Conservation (phyloP, 1,284 basidiomycete species). For the Sanguinoderma infundibulare region DNA sequence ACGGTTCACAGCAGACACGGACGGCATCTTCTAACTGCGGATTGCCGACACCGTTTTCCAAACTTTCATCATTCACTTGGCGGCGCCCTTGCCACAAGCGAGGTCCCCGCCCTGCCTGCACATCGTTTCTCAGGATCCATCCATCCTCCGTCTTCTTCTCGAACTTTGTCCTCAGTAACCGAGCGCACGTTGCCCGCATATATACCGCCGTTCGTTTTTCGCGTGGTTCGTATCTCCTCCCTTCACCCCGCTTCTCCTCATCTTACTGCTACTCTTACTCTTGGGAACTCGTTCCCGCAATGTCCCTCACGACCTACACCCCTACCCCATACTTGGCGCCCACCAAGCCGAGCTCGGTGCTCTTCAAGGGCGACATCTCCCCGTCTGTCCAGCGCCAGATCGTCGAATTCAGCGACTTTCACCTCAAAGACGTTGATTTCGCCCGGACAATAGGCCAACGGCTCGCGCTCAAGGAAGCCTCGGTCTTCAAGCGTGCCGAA, state of each 20-base stretch:
- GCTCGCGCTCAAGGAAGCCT: constrained; percentile 12
- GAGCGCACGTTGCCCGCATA: not conserved
- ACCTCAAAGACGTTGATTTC: constrained; percentile 11
- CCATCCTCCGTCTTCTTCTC: not conserved
- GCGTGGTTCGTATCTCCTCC: not conserved
- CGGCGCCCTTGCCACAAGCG: not conserved
- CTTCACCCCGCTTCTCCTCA: not conserved
- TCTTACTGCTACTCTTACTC: not conserved
- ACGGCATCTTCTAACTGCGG: not conserved
- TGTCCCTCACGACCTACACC: not conserved
- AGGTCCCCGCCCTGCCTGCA: not conserved
- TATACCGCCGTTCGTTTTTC: not conserved
- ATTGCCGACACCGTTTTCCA: not conserved
- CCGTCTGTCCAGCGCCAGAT: constrained; percentile 10
- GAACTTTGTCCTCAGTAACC: not conserved
- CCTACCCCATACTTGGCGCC: not conserved
- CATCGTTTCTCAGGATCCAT: not conserved
- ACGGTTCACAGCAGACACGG: not conserved
- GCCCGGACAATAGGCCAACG: constrained; percentile 9
- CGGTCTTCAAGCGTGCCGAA: constrained; percentile 13
- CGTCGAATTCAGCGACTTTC: constrained; percentile 17
- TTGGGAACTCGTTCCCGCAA: not conserved
- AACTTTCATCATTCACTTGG: too few relatives aligned
- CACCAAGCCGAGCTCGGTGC: not conserved
- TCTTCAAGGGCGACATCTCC: constrained; percentile 10